phyloP scores from a whole-genome alignment of 2,329 filamentous ascomycete genomes.

The Colletotrichum noveboracense region DNA sequence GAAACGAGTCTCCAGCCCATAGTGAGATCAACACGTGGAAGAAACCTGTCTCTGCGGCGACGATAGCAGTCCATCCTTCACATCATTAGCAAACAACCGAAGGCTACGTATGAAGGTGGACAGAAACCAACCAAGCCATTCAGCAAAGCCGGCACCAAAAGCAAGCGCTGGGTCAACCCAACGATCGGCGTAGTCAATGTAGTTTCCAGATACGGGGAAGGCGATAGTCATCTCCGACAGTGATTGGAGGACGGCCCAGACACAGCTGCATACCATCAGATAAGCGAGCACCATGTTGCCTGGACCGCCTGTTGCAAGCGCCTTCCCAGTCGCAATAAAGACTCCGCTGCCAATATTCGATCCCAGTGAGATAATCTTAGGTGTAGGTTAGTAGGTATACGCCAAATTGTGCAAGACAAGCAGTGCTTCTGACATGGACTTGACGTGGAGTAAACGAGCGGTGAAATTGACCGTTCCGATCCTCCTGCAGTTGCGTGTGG shows the following conservation, averaged over 20 bases:
- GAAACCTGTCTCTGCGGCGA: neutral
- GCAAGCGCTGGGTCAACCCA: slow-evolving; percentile 42
- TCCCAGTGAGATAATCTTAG: slow-evolving; percentile 28
- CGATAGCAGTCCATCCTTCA: neutral
- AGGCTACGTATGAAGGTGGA: neutral
- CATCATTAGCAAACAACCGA: neutral
- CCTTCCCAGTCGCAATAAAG: slow-evolving; percentile 39
- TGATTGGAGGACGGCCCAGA: slow-evolving; percentile 19
- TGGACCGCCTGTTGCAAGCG: slow-evolving; percentile 34
- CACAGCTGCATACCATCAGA: slow-evolving; percentile 25
- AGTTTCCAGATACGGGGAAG: slow-evolving; percentile 39
- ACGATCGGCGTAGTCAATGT: slow-evolving; percentile 41
- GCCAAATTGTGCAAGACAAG: neutral
- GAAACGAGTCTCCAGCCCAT: neutral
- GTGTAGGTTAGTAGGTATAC: neutral
- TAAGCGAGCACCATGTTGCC: slow-evolving; percentile 37
- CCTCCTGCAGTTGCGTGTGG: neutral
- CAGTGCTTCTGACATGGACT: neutral
- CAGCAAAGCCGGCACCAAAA: slow-evolving; percentile 40
- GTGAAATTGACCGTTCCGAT: neutral
- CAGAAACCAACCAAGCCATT: slow-evolving; percentile 21
- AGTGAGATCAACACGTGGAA: neutral
- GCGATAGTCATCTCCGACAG: slow-evolving; percentile 40
- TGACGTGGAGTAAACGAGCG: neutral
- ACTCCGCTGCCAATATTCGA: slow-evolving; percentile 39